phyloP scores from a whole-genome alignment of 371 early-diverging fungal species.

The Actinomucor elegans region DNA sequence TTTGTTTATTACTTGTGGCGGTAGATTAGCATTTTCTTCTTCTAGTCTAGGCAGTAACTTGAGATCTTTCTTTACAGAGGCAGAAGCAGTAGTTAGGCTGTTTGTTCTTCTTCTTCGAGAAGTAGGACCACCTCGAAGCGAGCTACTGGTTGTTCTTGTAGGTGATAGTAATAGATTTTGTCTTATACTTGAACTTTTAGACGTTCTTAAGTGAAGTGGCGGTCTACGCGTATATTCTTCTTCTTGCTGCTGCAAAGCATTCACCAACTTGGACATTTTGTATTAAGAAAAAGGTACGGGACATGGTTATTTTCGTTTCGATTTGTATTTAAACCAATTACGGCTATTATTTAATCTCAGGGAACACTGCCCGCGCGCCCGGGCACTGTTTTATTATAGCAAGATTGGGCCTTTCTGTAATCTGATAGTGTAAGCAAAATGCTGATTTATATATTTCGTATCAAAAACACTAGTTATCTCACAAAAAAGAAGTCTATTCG shows the following conservation, averaged over 20 bases:
- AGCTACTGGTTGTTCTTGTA: conserved; percentile 41
- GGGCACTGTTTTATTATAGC: no score
- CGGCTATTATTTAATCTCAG: neutral
- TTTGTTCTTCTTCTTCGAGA: conserved; percentile 21
- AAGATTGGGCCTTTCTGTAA: no score
- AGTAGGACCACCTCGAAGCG: conserved; percentile 25
- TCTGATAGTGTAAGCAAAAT: no score
- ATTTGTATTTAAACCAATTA: neutral
- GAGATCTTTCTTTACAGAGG: conserved; percentile 22
- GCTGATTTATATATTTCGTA: no score
- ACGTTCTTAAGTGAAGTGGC: conserved; percentile 27
- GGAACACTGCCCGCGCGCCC: no score
- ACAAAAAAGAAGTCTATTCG: no score
- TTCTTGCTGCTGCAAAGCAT: conserved; percentile 39
- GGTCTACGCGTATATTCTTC: conserved; percentile 19
- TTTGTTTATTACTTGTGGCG: conserved; percentile 46
- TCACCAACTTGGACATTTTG: conserved; percentile 34
- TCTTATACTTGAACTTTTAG: conserved; percentile 42
- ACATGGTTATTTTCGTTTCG: neutral
- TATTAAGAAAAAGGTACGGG: conserved; percentile 3
- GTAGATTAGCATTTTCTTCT: conserved; percentile 43
- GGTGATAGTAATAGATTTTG: conserved; percentile 41
- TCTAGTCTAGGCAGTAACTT: conserved; percentile 40
- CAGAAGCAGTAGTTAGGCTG: conserved; percentile 13
- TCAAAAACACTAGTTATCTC: no score